Conservation (phyloP, 139 green algal species). For the Haematococcus lacustris region DNA sequence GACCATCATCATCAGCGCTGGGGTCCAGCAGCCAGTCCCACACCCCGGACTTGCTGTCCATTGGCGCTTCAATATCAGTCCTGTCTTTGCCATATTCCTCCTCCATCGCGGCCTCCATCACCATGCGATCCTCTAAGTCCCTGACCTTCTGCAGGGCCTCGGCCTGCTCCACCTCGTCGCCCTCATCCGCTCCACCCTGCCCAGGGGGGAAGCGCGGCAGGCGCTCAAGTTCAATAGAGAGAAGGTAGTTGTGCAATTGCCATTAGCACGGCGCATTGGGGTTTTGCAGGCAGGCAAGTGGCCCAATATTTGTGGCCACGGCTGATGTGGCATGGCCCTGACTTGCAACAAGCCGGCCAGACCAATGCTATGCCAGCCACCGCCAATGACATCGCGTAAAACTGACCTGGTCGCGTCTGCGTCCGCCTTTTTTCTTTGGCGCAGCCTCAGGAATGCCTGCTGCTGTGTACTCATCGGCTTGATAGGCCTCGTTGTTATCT, state of each 20-base stretch:
- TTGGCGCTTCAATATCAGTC: too few relatives aligned
- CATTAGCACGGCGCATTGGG: too few relatives aligned
- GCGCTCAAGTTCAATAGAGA: too few relatives aligned
- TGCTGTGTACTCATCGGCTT: constrained; percentile 24
- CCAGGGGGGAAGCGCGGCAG: too few relatives aligned
- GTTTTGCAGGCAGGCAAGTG: too few relatives aligned
- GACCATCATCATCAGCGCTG: constrained; percentile 17
- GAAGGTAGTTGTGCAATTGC: too few relatives aligned
- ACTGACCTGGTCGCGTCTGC: constrained; percentile 1
- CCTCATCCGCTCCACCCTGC: too few relatives aligned
- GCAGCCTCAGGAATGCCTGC: constrained; percentile 42
- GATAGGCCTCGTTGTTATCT: constrained; percentile 34
- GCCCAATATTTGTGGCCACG: too few relatives aligned
- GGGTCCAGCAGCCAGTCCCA: constrained; percentile 6
- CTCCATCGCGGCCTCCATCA: constrained; percentile 31
- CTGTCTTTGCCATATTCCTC: constrained; percentile 20
- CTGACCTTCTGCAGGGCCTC: constrained; percentile 22
- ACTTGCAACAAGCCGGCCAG: too few relatives aligned
- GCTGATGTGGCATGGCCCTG: too few relatives aligned
- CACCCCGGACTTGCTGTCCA: neutral
- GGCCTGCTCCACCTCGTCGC: constrained; percentile 20
- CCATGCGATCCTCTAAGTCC: constrained; percentile 34
- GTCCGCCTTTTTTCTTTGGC: constrained; percentile 25
- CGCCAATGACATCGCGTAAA: too few relatives aligned
- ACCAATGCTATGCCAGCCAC: too few relatives aligned